Base-by-base conservation (phyloP, 352 stramenopile genomes). In the Globisporangium orthogonon region DNA sequence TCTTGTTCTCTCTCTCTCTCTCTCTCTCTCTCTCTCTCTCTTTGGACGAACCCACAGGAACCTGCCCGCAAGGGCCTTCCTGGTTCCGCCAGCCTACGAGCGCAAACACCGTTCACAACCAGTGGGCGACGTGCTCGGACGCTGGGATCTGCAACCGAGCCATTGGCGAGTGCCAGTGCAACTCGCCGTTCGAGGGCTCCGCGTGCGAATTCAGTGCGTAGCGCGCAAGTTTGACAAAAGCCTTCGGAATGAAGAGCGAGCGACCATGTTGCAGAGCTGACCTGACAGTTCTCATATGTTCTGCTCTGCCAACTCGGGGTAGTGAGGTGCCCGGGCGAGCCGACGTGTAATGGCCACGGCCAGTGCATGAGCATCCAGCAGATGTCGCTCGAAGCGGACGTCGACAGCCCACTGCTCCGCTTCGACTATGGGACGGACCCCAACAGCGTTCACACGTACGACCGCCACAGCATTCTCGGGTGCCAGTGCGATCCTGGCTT, bases 401-500 rank as follows among this genome's bases (percentile, higher is more conserved):
- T 75, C 9, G 68, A 87, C 35, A 61, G 70, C n/a, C 58, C 63
- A n/a, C 71, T 71, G 2, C 59, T 83, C 14, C 66, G 61, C 3
- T 90, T 89, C 39, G 73, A 89, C 65, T 91, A 93, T 44, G 81
- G 80, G 1, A 50, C 66, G 0, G 77, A 85, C 48, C 70, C 78
- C 1, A 91, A 93, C 57, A 88, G 87, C 48, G 52, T 71, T 0
- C 54, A 73, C 44, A 91, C 81, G 14, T 98, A 77, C 62, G 91
- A 98, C 57, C 73, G 83, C 7, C 56, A 91, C 46, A 71, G 74
- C 1, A 83, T 84, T 47, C 69, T 92, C 49, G 87, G 86, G 15
- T 98, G 92, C 69, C 91, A 93, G 55, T 98, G 92, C 61, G 87
- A 97, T 54, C 67, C 77, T 46, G 89, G 89, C 13, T 98, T 87